Percentiles rank a stretch among this genome's conserved stretches.
phyloP scores from a whole-genome alignment of 148 eudicot species.

The Arbutus unedo region DNA sequence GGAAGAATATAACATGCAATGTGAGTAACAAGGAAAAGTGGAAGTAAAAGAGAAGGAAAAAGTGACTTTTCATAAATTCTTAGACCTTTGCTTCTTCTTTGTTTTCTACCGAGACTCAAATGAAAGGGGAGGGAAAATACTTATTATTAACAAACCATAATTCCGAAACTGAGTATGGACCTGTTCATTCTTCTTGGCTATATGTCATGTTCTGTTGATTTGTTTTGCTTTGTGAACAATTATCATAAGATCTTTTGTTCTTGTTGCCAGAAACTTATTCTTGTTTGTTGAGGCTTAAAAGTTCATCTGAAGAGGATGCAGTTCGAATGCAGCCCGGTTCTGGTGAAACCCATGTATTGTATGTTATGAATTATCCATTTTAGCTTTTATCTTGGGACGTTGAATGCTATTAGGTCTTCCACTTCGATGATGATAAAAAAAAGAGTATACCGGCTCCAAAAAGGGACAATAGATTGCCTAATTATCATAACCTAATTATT shows the following conservation, averaged over 20 bases:
- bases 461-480: not conserved
- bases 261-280: conserved; percentile 37
- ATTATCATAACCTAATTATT: not conserved
- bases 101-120: not conserved
- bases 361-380: conserved; percentile 19
- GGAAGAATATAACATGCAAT: not conserved
- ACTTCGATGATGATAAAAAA: not conserved
- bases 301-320: conserved; percentile 49
- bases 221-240: not conserved
- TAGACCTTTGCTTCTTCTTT: not conserved
- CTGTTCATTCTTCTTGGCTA: not conserved
- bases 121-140: not conserved
- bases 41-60: not conserved
- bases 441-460: not conserved
- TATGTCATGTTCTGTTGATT: not conserved
- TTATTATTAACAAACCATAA: not conserved
- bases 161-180: not conserved
- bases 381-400: not conserved
- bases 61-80: not conserved
- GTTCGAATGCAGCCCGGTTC: conserved; percentile 49
- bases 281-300: conserved; percentile 41
- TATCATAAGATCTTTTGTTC: not conserved
- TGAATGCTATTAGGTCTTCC: not conserved
- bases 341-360: conserved; percentile 52
- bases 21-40: not conserved